phyloP scores from a whole-genome alignment of 108 stramenopile species.

The Cyclotella cryptica region DNA sequence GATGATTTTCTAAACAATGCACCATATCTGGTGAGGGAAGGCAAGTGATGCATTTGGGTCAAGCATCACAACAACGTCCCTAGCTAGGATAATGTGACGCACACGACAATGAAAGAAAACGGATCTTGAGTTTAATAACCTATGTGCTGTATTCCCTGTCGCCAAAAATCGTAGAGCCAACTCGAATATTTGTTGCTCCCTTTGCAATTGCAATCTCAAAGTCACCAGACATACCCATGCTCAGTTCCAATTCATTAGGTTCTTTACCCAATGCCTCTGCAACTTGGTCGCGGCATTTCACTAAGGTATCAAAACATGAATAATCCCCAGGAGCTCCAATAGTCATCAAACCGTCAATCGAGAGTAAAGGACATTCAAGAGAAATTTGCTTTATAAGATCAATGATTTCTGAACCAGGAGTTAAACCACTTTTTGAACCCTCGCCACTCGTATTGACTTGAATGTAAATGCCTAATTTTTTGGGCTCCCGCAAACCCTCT shows the following conservation, averaged over 20 bases:
- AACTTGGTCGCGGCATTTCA: conserved; percentile 63
- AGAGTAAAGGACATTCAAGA: conserved; percentile 74
- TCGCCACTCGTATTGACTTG: conserved; percentile 98
- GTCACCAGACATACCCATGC: conserved; percentile 99
- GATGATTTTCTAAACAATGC: too few species aligned
- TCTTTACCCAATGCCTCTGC: conserved; percentile 55
- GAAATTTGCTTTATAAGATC: conserved; percentile 67
- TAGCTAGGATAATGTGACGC: too few species aligned
- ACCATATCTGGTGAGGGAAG: too few species aligned
- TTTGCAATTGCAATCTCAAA: conserved; percentile 93
- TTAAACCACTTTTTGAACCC: conserved; percentile 93
- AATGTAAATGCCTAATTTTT: conserved; percentile 79
- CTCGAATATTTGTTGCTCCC: conserved; percentile 94
- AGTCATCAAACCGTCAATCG: conserved; percentile 96
- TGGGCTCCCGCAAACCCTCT: conserved; percentile 30
- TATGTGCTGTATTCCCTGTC: conserved; percentile 84
- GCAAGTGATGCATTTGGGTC: too few species aligned
- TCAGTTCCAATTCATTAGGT: conserved; percentile 73
- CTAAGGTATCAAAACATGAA: conserved; percentile 80
- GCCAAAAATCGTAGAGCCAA: conserved; percentile 98
- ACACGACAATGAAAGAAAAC: too few species aligned
- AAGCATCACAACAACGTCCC: too few species aligned
- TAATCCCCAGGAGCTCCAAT: conserved; percentile 95
- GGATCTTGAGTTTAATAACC: background rate
- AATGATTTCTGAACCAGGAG: conserved; percentile 63